Conservation (phyloP, 2,329 filamentous ascomycete species). For the Apiospora arundinis region DNA sequence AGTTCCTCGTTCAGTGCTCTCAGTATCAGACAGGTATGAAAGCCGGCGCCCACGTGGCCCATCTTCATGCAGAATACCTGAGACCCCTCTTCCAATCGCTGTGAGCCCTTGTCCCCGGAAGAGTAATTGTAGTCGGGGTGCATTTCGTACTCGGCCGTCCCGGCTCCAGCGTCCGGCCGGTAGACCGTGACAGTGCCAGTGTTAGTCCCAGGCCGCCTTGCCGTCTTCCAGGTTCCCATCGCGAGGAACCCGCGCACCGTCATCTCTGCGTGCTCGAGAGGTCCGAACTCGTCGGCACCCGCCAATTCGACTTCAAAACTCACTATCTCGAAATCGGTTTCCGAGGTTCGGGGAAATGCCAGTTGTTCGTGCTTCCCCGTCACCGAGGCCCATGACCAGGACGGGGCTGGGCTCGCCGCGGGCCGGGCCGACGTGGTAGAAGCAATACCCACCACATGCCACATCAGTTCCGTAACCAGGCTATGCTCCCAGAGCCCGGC, state of each 20-base stretch:
- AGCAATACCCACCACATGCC: neutral
- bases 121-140: neutral
- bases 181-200: neutral
- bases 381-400: slow-evolving; percentile 19
- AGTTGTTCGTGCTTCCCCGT: neutral
- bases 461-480: neutral
- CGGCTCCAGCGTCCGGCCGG: neutral
- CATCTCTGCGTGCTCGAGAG: neutral
- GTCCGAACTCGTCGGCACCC: neutral
- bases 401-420: neutral
- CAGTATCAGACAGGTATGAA: neutral
- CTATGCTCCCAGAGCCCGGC: neutral
- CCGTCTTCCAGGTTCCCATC: neutral
- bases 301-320: neutral
- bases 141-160: neutral
- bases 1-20: neutral
- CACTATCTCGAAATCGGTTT: neutral
- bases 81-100: neutral
- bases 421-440: neutral
- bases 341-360: neutral
- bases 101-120: neutral
- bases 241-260: neutral
- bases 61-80: neutral
- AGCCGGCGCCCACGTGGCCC: neutral
- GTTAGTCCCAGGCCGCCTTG: neutral